Evolutionary conservation across 1,284 basidiomycete genomes (phyloP).

Genomic region (Ceratobasidium sp.): DNA sequence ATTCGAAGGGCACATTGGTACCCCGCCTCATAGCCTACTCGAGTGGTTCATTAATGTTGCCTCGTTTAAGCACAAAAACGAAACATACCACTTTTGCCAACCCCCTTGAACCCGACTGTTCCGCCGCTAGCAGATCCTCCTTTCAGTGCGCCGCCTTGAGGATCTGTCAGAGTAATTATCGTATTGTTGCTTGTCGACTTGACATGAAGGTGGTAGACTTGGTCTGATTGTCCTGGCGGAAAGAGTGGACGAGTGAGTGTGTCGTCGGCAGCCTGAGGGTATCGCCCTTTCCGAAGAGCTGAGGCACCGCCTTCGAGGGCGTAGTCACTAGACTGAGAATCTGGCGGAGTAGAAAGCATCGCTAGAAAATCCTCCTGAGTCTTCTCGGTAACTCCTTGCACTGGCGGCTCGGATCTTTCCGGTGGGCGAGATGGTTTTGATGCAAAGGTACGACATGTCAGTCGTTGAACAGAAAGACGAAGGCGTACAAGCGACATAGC

Average conservation of each 20-base stretch:
- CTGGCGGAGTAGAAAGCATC: neutral
- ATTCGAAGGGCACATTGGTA: constrained; percentile 44
- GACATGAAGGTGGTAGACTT: constrained; percentile 42
- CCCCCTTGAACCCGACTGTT: constrained; percentile 43
- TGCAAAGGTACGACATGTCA: constrained; percentile 4
- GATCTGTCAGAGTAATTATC: constrained; percentile 40
- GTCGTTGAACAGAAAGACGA: constrained; percentile 3
- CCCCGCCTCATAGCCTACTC: constrained; percentile 43
- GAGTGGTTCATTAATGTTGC: neutral
- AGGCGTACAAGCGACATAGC: constrained; percentile 33
- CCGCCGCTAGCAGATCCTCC: constrained; percentile 42
- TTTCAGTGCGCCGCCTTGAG: constrained; percentile 30
- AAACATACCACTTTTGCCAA: constrained; percentile 25
- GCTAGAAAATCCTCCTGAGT: constrained; percentile 1
- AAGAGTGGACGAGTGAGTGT: constrained; percentile 1
- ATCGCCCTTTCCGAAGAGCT: neutral
- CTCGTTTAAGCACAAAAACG: neutral
- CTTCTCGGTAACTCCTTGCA: neutral
- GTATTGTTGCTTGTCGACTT: constrained; percentile 46
- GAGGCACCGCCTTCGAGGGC: neutral
- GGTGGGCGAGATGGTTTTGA: too few species aligned
- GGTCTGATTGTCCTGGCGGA: neutral
- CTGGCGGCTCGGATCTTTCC: neutral
- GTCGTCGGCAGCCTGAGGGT: neutral
- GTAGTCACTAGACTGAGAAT: neutral